These are phyloP conservation scores for Aquilaria yunnanensis DNA, from an alignment of 345 rosid genomes.

Conservation along the genomic window DNA sequence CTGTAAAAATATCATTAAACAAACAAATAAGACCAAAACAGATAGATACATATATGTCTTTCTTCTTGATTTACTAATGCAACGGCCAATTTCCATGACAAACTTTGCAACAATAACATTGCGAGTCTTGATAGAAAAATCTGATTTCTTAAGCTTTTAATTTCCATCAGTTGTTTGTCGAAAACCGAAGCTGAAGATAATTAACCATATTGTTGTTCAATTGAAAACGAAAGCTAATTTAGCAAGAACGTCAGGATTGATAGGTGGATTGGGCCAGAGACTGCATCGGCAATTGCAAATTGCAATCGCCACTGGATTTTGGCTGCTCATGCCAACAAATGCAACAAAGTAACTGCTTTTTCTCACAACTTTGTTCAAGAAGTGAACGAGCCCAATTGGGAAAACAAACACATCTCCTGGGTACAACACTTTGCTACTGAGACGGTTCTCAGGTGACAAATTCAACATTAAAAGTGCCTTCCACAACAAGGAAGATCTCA, in stretches of 20 bases:
- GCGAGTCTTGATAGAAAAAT: too few species aligned
- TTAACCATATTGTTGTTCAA: not conserved
- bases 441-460: constrained; percentile 25
- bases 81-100: too few species aligned
- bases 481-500: constrained; percentile 25
- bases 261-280: constrained; percentile 1
- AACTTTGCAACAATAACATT: too few species aligned
- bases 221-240: constrained; percentile 3
- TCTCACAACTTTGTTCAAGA: constrained; percentile 28
- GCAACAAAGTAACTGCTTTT: not conserved
- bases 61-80: too few species aligned
- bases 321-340: constrained; percentile 9
- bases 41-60: too few species aligned
- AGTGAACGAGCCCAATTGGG: constrained; percentile 13
- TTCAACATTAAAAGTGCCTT: constrained; percentile 35
- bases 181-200: not conserved
- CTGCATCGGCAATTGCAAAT: not conserved
- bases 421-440: constrained; percentile 21
- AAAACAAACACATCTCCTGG: too few species aligned
- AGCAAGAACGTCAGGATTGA: not conserved
- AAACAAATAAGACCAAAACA: too few species aligned
- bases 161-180: not conserved
- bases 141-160: too few species aligned
- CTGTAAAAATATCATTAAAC: too few species aligned
- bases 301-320: constrained; percentile 4